phyloP scores from a whole-genome alignment of 805 yeast species.

The Monosporozyma servazzii region DNA sequence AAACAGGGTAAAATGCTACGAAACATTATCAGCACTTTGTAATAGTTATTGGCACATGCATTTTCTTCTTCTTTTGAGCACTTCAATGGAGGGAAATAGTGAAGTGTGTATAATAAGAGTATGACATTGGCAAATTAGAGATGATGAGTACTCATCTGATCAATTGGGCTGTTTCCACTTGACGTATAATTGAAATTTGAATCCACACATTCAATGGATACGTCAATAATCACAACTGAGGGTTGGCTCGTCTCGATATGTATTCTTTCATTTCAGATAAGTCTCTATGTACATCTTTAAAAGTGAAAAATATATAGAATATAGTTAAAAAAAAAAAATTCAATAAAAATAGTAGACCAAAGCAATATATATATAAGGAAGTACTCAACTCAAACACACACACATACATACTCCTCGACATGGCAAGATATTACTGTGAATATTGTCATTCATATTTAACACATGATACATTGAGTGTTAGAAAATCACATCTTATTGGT shows the following conservation, averaged over 20 bases:
- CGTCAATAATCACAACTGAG: too few species aligned
- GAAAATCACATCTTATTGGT: constrained; percentile 72
- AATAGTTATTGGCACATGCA: too few species aligned
- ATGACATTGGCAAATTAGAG: too few species aligned
- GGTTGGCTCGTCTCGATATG: not conserved
- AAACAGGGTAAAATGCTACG: not conserved
- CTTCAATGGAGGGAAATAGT: too few species aligned
- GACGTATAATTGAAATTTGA: too few species aligned
- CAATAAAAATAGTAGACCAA: not conserved
- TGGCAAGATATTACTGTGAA: constrained; percentile 75
- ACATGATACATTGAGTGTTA: constrained; percentile 80
- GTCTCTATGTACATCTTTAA: too few species aligned
- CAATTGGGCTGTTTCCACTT: too few species aligned
- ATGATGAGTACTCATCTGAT: too few species aligned
- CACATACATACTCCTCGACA: not conserved
- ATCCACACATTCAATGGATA: too few species aligned
- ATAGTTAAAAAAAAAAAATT: too few species aligned
- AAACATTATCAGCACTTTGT: not conserved
- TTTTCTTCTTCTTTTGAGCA: too few species aligned
- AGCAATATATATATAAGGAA: not conserved
- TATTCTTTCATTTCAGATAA: not conserved
- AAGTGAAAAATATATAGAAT: not conserved
- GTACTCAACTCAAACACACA: not conserved
- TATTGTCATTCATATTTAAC: constrained; percentile 77
- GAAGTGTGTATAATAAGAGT: too few species aligned